Conservation (phyloP, 2,329 filamentous ascomycete genomes). For the Verticillium isaacii region DNA sequence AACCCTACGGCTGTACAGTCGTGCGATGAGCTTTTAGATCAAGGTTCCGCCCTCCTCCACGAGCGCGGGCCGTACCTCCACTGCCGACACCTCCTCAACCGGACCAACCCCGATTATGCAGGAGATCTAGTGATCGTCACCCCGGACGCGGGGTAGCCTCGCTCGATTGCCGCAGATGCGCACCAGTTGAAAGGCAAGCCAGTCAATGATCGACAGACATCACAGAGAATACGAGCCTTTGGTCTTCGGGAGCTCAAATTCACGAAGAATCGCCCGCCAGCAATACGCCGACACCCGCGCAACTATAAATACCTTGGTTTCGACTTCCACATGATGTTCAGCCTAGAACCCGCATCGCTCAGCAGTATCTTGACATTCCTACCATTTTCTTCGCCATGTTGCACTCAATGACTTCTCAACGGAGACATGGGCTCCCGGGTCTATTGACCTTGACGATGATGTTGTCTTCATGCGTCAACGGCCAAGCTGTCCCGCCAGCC, state of each 20-base stretch:
- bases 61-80: neutral
- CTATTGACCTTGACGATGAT: neutral
- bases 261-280: neutral
- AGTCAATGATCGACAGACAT: neutral
- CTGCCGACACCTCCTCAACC: neutral
- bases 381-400: constrained; percentile 1
- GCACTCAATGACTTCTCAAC: neutral
- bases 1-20: neutral
- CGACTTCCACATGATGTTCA: neutral
- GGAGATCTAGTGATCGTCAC: neutral
- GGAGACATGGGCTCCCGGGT: neutral
- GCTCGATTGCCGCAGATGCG: constrained; percentile 5
- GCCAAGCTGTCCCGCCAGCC: constrained; percentile 19
- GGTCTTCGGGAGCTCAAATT: neutral
- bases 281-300: neutral
- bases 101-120: neutral
- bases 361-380: neutral
- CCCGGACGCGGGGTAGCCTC: constrained; percentile 5
- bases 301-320: neutral
- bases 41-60: neutral
- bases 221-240: neutral
- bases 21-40: neutral
- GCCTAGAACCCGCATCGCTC: neutral
- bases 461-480: constrained; percentile 1
- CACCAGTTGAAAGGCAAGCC: constrained; percentile 4